Evolutionary conservation across 306 rosid genomes (phyloP), one percentile per base, ranked within the genome.

Genomic region (Rosa multiflora): DNA sequence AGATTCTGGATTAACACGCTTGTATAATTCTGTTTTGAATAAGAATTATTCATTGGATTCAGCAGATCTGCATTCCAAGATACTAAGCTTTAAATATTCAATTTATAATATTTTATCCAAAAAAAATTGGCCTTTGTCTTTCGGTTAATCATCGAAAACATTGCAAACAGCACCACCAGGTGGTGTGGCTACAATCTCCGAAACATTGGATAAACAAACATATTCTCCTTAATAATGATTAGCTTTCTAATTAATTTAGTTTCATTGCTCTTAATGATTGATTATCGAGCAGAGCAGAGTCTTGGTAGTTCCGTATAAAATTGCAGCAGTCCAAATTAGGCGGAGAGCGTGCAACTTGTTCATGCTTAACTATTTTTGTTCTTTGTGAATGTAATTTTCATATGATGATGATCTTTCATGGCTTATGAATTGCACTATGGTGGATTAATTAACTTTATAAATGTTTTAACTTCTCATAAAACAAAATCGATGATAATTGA

Each of bases 171-270:
- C 61, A 48, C 44, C 44, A 48, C 26, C 61, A 58, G 63, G 29
- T 56, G 78, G 78, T 42, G 78, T 75, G 78, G 78, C 70, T 59
- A 20, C 75, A 70, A 13, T 55, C 55, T 43, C 55, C 76, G 43
- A 56, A 29, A 58, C 53, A 46, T 56, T 74, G 78, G 67, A 59
- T 47, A n/a, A 79, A 8, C 26, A 32, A 42, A 43, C 14, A 56
- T 47, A 66, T 47, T 8, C 58, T 11, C 21, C 4, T 47, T 23
- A 39, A 12, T 71, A 79, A 72, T 47, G 63, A 79, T 44, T 70
- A 42, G 3, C 35, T 42, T 70, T 21, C 21, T 6, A 40, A 74
- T 55, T 56, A 6, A 2, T 74, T 40, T 74, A 18, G 32, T 2
- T 74, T 40, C 37, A 11, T 18, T 35, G 48, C 15, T 37, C 20